Evolutionary conservation across 768 basidiomycete species (phyloP), one percentile per base, ranked within the genome.

Genomic region (Steccherinum ochraceum): DNA sequence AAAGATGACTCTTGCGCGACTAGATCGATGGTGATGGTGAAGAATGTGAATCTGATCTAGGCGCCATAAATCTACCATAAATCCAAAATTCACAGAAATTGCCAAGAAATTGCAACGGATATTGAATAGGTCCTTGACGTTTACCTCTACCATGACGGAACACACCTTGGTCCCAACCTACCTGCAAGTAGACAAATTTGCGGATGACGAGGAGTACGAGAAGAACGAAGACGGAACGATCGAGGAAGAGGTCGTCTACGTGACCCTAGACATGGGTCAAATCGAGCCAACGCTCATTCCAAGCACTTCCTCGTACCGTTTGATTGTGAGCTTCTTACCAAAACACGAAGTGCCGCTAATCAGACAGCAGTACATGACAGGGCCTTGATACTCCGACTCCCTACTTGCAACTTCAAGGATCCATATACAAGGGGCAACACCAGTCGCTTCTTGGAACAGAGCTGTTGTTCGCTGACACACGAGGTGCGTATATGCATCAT

Each of bases 381-480:
- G 89, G 88, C 1, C 64, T 91, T 20, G 87, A 92, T 60, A 86
- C 86, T 0, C 79, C 86, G 0, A 84, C 80, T 0, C 89, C 89
- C 0, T 89, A 81, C 56, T 65, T 92, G 19, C 89, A 92, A 56
- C 72, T 91, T 0, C 82, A 84, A 3, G 87, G 88, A 2, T 84
- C 85, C 1, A 73, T 89, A 18, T 74, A 90, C 55, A 82, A 82
- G 63, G 89, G 89, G 0, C 68, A 72, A 30, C 81, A 89, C 53
- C 79, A 86, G 50, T 61, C 71, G 16, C 71, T 91, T 3, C 68
- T 91, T 2, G 89, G 89, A 2, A 85, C 86, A 0, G 89, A 92
- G 59, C 66, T 92, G 21, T 60, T 91, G 18, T 90, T 91, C 63
- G 76, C 79, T 0, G 88, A 89, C 50, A 75, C 74, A 26, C 81